Evolutionary conservation across 2,329 filamentous ascomycete species (phyloP).

Genomic region (Aspergillus sp.): DNA sequence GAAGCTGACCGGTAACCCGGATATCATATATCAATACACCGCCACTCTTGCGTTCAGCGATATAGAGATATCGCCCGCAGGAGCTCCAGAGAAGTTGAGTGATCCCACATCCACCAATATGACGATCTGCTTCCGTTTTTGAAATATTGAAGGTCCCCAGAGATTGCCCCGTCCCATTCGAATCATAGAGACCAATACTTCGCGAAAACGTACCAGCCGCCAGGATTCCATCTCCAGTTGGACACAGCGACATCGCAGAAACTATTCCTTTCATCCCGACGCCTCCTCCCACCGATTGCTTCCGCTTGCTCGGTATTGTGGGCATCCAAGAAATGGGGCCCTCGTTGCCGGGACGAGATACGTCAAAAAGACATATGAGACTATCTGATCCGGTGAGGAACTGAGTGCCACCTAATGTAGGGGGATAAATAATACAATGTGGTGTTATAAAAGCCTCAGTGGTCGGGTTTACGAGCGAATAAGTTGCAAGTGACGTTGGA

Average conservation of each 20-base stretch:
- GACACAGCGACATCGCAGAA: conserved; percentile 50
- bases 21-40: conserved; percentile 60
- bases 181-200: conserved; percentile 57
- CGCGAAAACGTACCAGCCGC: conserved; percentile 60
- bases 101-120: conserved; percentile 53
- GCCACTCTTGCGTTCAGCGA: conserved; percentile 58
- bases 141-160: conserved; percentile 53
- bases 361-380: conserved; percentile 57
- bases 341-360: conserved; percentile 45
- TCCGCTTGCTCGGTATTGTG: conserved; percentile 52
- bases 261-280: conserved; percentile 58
- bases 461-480: conserved; percentile 54
- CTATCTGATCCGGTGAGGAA: conserved; percentile 61
- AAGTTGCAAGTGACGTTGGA: conserved; percentile 49
- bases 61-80: conserved; percentile 58
- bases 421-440: conserved; percentile 55
- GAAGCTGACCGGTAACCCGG: conserved; percentile 51
- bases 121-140: conserved; percentile 37
- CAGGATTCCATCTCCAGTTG: conserved; percentile 46
- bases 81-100: conserved; percentile 59
- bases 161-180: conserved; percentile 49
- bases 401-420: conserved; percentile 43
- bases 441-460: conserved; percentile 59
- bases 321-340: conserved; percentile 47
- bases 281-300: conserved; percentile 46